These are phyloP conservation scores for Lentinula boryana DNA, from an alignment of 768 basidiomycete species.

Conservation along the genomic window DNA sequence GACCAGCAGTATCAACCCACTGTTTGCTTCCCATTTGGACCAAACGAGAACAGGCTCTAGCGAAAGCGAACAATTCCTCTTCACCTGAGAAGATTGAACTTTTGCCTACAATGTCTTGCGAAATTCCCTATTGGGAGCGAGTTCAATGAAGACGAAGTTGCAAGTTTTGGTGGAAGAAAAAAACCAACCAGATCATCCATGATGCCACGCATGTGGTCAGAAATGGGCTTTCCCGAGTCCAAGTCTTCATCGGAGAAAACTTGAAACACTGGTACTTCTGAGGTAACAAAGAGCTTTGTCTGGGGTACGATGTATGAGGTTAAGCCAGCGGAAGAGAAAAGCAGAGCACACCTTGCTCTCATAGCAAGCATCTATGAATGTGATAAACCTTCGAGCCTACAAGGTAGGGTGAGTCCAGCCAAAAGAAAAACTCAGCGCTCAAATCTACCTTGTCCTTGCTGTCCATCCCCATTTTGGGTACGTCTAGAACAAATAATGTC, in stretches of 20 bases:
- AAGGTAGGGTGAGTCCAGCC: neutral
- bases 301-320: conserved; percentile 19
- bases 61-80: conserved; percentile 97
- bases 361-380: conserved; percentile 95
- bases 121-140: conserved; percentile 54
- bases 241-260: conserved; percentile 76
- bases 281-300: conserved; percentile 89
- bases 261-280: conserved; percentile 86
- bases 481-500: conserved; percentile 82
- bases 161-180: conserved; percentile 3
- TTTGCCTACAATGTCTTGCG: conserved; percentile 66
- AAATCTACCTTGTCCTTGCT: conserved; percentile 74
- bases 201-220: conserved; percentile 85
- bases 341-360: conserved; percentile 65
- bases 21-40: conserved; percentile 90
- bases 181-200: conserved; percentile 89
- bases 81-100: conserved; percentile 94
- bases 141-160: neutral
- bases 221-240: conserved; percentile 36
- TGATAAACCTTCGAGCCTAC: conserved; percentile 92
- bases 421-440: neutral
- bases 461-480: conserved; percentile 83
- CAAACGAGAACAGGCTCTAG: conserved; percentile 82
- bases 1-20: conserved; percentile 58
- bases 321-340: neutral